phyloP scores from a whole-genome alignment of 2,329 filamentous ascomycete species.

The Bertia moriformis region DNA sequence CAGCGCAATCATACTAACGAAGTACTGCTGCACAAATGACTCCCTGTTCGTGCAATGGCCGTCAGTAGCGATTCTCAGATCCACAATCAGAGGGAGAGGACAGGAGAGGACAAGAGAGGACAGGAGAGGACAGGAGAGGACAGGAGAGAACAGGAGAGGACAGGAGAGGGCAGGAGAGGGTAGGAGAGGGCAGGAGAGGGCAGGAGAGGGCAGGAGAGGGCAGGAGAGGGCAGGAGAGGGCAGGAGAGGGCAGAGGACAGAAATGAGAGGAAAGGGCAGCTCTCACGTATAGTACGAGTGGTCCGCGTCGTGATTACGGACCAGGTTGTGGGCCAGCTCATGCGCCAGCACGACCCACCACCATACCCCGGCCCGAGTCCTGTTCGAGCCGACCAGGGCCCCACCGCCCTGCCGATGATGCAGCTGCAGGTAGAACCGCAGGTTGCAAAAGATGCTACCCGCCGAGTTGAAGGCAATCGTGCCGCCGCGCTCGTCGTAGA shows the following conservation, averaged over 20 bases:
- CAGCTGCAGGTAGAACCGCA: conserved; percentile 70
- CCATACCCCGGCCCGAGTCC: conserved; percentile 60
- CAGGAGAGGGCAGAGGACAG: too few relatives aligned
- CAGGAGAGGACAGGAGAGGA: too few relatives aligned
- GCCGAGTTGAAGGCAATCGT: conserved; percentile 86
- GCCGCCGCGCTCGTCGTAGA: conserved; percentile 63
- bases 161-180: too few relatives aligned
- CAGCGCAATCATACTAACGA: conserved; percentile 6
- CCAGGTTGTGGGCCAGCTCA: conserved; percentile 88
- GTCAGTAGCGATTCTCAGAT: not conserved
- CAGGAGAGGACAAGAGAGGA: too few relatives aligned
- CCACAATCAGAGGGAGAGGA: too few relatives aligned
- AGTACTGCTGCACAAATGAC: conserved; percentile 10
- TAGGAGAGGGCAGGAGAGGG: not conserved
- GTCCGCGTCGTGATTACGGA: conserved; percentile 59
- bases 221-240: too few relatives aligned
- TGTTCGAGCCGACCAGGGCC: conserved; percentile 25
- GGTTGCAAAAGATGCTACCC: conserved; percentile 86
- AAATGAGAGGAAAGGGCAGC: too few relatives aligned
- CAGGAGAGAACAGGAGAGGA: too few relatives aligned
- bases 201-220: too few relatives aligned
- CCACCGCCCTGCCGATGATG: conserved; percentile 34
- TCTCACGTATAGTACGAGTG: conserved; percentile 70
- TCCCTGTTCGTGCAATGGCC: conserved; percentile 5
- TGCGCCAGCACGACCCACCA: conserved; percentile 96